Conservation (phyloP, 257 asterid species). For the Leonotis leonurus region DNA sequence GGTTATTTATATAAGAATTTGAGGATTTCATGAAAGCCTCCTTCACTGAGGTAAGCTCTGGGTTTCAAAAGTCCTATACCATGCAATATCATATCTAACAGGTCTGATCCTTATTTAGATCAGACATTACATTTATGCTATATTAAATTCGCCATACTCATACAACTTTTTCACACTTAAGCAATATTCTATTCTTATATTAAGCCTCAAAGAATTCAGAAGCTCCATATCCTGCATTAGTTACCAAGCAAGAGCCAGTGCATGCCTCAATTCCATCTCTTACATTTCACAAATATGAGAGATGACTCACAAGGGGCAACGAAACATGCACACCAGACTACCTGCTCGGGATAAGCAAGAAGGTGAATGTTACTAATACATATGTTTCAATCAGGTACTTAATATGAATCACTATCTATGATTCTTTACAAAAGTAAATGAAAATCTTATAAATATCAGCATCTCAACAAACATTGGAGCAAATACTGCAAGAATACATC, state of each 20-base stretch:
- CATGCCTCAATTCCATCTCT: neutral
- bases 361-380: neutral
- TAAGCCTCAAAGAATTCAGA: neutral
- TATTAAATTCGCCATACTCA: neutral
- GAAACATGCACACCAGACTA: neutral
- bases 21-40: neutral
- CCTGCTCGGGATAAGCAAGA: constrained; percentile 2
- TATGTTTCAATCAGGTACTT: neutral
- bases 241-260: neutral
- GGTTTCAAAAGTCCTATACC: neutral
- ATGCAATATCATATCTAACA: neutral
- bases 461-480: constrained; percentile 1
- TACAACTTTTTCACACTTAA: neutral
- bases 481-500: neutral
- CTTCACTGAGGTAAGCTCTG: neutral
- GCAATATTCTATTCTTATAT: neutral
- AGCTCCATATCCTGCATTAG: constrained; percentile 2
- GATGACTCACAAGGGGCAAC: neutral
- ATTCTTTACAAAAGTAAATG: too few relatives aligned
- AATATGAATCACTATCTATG: too few relatives aligned
- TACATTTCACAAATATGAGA: neutral
- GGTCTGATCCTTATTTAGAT: neutral
- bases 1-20: neutral
- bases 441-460: too few relatives aligned
- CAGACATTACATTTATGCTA: neutral